Percentiles rank a stretch among this genome's conserved stretches.
Evolutionary conservation across 176 grass and related monocot genomes (phyloP).

Genomic region (Eragrostis nindensis): DNA sequence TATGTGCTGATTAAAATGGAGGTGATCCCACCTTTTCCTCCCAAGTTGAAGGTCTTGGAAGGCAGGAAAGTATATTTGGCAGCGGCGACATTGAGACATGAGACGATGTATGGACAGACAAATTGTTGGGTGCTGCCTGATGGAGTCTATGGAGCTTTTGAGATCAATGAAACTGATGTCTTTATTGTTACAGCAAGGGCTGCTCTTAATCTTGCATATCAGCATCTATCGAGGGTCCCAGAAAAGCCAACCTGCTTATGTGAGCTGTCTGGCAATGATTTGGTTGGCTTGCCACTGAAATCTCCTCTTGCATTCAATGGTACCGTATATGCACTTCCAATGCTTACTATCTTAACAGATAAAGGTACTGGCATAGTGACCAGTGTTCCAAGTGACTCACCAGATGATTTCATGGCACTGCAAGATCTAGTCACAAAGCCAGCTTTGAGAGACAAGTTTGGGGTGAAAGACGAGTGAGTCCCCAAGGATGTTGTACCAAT

Average conservation of each 20-base stretch:
- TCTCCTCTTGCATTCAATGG: slow-evolving; percentile 68
- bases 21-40: slow-evolving; percentile 61
- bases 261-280: slow-evolving; percentile 61
- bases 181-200: slow-evolving; percentile 68
- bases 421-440: slow-evolving; percentile 71
- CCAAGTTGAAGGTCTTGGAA: slow-evolving; percentile 66
- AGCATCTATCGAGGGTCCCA: slow-evolving; percentile 58
- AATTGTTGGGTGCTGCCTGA: slow-evolving; percentile 88
- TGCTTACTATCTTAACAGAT: slow-evolving; percentile 73
- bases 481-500: slow-evolving; percentile 61
- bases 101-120: slow-evolving; percentile 85
- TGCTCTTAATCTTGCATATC: slow-evolving; percentile 78
- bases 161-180: slow-evolving; percentile 79
- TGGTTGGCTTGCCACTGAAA: slow-evolving; percentile 65
- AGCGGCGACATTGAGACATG: slow-evolving; percentile 75
- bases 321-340: slow-evolving; percentile 65
- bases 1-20: slow-evolving; percentile 90
- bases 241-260: slow-evolving; percentile 68
- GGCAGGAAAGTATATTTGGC: slow-evolving; percentile 70
- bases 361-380: slow-evolving; percentile 71
- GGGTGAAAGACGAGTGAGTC: slow-evolving; percentile 76
- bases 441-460: slow-evolving; percentile 60
- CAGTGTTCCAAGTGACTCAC: slow-evolving; percentile 76
- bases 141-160: slow-evolving; percentile 71
- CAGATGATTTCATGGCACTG: slow-evolving; percentile 76